These are phyloP conservation scores for Medicago ruthenica DNA, from an alignment of 306 rosid species.

Conservation along the genomic window DNA sequence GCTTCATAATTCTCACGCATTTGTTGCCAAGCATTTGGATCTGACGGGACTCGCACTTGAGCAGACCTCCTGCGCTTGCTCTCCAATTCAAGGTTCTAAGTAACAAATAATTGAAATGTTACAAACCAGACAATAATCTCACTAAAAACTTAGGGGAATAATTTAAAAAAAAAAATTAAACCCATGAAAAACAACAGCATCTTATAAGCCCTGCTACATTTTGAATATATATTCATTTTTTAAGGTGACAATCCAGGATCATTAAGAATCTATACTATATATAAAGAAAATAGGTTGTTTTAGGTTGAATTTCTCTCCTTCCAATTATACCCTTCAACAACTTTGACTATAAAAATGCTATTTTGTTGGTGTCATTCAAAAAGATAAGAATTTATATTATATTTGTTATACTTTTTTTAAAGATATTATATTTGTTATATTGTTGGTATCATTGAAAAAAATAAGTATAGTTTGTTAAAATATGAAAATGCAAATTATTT, in stretches of 20 bases:
- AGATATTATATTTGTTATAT: no score
- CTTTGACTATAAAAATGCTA: no score
- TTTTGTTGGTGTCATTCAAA: no score
- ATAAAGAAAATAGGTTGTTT: no score
- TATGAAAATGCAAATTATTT: no score
- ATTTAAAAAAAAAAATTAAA: not conserved
- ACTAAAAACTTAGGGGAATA: not conserved
- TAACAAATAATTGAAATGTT: conserved; percentile 23
- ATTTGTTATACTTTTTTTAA: no score
- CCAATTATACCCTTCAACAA: no score
- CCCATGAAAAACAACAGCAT: conserved; percentile 13
- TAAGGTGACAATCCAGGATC: not conserved
- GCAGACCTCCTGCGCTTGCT: conserved; percentile 77
- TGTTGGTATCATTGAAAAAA: no score
- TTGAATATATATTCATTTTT: not conserved
- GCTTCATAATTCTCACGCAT: conserved; percentile 93
- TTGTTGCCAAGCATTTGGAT: conserved; percentile 96
- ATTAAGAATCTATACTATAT: no score
- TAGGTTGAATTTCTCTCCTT: no score
- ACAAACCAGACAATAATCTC: conserved; percentile 3
- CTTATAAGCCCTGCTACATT: not conserved
- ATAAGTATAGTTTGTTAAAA: no score
- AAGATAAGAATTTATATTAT: no score
- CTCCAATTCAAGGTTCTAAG: conserved; percentile 80
- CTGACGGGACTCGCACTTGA: conserved; percentile 88